Evolutionary conservation across 306 rosid genomes (phyloP).

Genomic region (Cucurbita ficifolia): DNA sequence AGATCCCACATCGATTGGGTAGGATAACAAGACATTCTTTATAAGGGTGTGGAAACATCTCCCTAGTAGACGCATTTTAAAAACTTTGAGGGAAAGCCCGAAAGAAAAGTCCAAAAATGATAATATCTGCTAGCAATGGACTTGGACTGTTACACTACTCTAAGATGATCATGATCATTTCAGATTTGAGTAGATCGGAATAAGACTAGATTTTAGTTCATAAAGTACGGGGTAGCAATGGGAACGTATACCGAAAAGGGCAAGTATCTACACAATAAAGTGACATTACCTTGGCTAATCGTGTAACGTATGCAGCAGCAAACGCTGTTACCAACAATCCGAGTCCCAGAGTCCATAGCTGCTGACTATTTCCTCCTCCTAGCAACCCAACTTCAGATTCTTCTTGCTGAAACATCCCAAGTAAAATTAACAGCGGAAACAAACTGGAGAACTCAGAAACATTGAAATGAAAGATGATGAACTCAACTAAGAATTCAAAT

Average conservation of each 20-base stretch:
- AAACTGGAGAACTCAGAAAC: neutral
- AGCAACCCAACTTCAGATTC: slow-evolving; percentile 48
- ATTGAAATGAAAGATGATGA: neutral
- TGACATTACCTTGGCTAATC: slow-evolving; percentile 67
- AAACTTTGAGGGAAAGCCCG: too few species aligned
- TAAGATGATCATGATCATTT: too few species aligned
- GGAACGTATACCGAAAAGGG: neutral
- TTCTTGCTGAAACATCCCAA: slow-evolving; percentile 62
- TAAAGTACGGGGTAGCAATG: too few species aligned
- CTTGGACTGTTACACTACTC: too few species aligned
- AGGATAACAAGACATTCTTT: too few species aligned
- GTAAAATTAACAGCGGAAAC: neutral
- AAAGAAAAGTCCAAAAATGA: too few species aligned
- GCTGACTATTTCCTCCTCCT: slow-evolving; percentile 80
- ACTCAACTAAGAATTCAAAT: neutral
- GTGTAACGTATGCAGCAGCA: slow-evolving; percentile 80
- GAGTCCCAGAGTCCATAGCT: slow-evolving; percentile 60
- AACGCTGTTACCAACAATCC: slow-evolving; percentile 73
- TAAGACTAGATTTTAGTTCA: too few species aligned
- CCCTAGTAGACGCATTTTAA: too few species aligned
- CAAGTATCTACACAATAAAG: neutral
- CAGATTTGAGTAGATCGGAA: too few species aligned
- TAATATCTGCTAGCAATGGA: too few species aligned
- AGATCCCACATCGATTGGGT: too few species aligned
- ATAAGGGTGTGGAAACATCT: too few species aligned